Percentiles rank a stretch among this genome's conserved stretches.
phyloP scores from a whole-genome alignment of 2,329 filamentous ascomycete genomes.

The Simplicillium sp. region DNA sequence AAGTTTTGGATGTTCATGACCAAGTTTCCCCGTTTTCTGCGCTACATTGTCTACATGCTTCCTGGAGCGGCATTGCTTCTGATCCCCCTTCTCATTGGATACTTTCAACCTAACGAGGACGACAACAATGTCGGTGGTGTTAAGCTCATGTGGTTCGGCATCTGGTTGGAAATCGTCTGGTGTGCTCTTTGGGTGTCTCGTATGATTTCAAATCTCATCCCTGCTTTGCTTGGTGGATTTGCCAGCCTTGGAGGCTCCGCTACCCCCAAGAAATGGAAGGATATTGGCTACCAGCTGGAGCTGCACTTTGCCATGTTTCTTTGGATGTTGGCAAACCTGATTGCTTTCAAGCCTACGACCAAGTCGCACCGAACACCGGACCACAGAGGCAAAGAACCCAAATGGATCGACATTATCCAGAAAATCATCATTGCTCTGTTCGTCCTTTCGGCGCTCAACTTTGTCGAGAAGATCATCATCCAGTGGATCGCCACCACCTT shows the following conservation, averaged over 20 bases:
- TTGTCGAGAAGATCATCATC: constrained; percentile 85
- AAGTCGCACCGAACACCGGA: constrained; percentile 39
- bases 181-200: constrained; percentile 74
- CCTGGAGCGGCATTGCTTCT: constrained; percentile 34
- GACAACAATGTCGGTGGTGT: constrained; percentile 64
- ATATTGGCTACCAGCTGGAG: constrained; percentile 78
- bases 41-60: constrained; percentile 38
- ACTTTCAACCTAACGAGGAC: constrained; percentile 30
- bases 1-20: constrained; percentile 34
- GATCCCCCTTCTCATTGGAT: constrained; percentile 35
- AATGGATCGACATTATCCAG: constrained; percentile 72
- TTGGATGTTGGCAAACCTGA: constrained; percentile 80
- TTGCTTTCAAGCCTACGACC: constrained; percentile 80
- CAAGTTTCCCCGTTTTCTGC: constrained; percentile 39
- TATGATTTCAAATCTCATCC: constrained; percentile 42
- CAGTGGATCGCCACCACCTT: constrained; percentile 93
- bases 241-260: constrained; percentile 72
- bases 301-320: constrained; percentile 80
- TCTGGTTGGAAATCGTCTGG: constrained; percentile 94
- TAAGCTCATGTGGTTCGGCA: constrained; percentile 77
- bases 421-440: constrained; percentile 84
- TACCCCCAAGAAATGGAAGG: constrained; percentile 86
- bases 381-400: constrained; percentile 32
- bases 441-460: constrained; percentile 69
- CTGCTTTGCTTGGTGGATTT: constrained; percentile 34